Base-by-base conservation (phyloP, 139 green algal genomes). In the Marvania coccoides region DNA sequence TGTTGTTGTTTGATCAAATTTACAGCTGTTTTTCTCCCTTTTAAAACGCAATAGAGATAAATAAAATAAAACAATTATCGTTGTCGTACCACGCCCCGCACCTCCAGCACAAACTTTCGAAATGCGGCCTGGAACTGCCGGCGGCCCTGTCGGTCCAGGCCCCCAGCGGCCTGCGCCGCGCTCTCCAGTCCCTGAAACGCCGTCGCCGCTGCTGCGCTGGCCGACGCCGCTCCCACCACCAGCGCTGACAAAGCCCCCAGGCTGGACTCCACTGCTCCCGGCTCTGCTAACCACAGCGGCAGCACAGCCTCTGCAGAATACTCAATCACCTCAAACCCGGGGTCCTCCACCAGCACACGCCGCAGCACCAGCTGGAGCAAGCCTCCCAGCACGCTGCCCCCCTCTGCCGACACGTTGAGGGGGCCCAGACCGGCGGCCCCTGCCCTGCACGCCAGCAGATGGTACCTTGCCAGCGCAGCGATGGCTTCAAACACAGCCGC, bases 231-330 rank as follows among this genome's bases (percentile, higher is more conserved):
- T 10, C 55, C 55, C 13, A 10, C 55, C 1, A 63, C 5, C 7
- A 54, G 34, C 0, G 45, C 58, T 6, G 63, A 13, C 35, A 72
- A 42, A 15, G 42, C n/a, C 40, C 34, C 63, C 53, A 67, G 69
- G 4, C 82, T 24, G 29, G 34, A 39, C 37, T 78, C 61, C 61
- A 81, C 86, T 6, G 69, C 69, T 1, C 54, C 33, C 2, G 72
- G 78, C 24, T 87, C 76, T 9, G 71, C 59, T 24, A 87, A 64
- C 28, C 87, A 70, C 61, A 92, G 69, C 9, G 85, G 83, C 58
- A 93, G 73, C 61, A 88, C 69, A 30, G 82, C 79, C 63, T 91
- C 85, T 28, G 83, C 77, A 30, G 83, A 74, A 39, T 75, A 65
- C 57, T 90, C 86, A 38, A 85, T 67, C 4, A 81, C 46, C 2